Evolutionary conservation across 306 rosid species (phyloP), one percentile per base, ranked within the genome.

Genomic region (Inga laurina): DNA sequence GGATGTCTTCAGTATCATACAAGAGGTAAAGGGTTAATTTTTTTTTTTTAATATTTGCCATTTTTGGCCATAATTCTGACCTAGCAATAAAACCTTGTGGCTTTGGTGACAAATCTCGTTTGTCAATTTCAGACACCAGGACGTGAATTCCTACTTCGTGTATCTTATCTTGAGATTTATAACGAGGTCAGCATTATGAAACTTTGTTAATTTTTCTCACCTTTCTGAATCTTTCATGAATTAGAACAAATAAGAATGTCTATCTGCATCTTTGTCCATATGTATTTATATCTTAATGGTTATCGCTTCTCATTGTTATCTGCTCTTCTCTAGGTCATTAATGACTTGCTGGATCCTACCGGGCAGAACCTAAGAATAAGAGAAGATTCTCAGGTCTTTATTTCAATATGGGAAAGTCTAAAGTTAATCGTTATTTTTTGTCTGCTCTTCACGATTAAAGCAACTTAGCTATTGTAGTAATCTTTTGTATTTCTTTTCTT

Each of bases 161-260:
- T 94, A 54, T 94, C 98, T 12, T 94, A 94, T 89, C 91, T 94
- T 77, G 98, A 94, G 89, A 94, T 94, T 69, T 94, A 94, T 84
- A 94, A 94, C 67, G 98, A 94, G 98, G 98, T 94, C 72, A 90
- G 94, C 77, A 49, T 77, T 49, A 39, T 71, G 61, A 68, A 49
- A 52, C 16, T 69, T 15, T 73, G 41, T 73, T 75, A 32, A 59
- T 19, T 15, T 43, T 64, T 68, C 72, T 49, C 37, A 59, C 54
- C 77, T 35, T 61, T 68, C 18, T 75, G 64, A 65, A 65, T 65
- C 19, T 14, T 65, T 34, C 34, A 65, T 64, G 39, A 13, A 64
- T 62, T 5, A 62, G 68, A 62, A 64, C 16, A 24, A 22, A 61
- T 22, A 35, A 34, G 39, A n/a, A 43, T 37, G 45, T n/a, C 67